A percentile compares a stretch with the other conserved stretches of the same genome.
phyloP scores from a whole-genome alignment of 106 monocot genomes.

The Ottelia alismoides region DNA sequence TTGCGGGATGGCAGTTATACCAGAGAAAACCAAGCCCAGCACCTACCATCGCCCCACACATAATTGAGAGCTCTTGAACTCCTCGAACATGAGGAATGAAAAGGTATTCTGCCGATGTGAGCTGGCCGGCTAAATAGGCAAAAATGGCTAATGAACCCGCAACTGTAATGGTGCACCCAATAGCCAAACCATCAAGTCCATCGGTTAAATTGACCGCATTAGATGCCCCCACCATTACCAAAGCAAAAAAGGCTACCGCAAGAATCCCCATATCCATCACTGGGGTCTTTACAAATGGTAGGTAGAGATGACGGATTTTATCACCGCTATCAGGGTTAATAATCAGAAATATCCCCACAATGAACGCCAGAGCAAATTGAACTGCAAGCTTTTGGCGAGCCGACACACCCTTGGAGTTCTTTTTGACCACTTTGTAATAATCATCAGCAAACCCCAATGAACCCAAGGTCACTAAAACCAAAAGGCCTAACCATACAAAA shows the following conservation, averaged over 20 bases:
- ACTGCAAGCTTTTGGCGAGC: background rate
- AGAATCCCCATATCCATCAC: background rate
- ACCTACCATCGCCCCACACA: background rate
- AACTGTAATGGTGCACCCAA: background rate
- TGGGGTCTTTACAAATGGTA: background rate
- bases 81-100: background rate
- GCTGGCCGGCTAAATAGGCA: background rate
- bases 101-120: background rate
- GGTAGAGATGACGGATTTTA: background rate
- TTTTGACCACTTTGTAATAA: background rate
- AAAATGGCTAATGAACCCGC: background rate
- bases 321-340: background rate
- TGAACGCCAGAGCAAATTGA: background rate
- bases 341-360: background rate
- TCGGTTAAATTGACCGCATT: conserved; percentile 2
- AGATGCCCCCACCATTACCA: background rate
- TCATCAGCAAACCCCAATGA: background rate
- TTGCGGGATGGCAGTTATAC: conserved; percentile 4
- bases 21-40: conserved; percentile 4
- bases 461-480: background rate
- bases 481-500: background rate
- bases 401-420: background rate
- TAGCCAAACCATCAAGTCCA: background rate
- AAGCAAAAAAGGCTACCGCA: background rate
- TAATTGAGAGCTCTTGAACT: background rate